A percentile compares a stretch with the other conserved stretches of the same genome.
These are phyloP conservation scores for Fusarium sp. DNA, from an alignment of 2,329 filamentous ascomycete genomes.

Conservation along the genomic window DNA sequence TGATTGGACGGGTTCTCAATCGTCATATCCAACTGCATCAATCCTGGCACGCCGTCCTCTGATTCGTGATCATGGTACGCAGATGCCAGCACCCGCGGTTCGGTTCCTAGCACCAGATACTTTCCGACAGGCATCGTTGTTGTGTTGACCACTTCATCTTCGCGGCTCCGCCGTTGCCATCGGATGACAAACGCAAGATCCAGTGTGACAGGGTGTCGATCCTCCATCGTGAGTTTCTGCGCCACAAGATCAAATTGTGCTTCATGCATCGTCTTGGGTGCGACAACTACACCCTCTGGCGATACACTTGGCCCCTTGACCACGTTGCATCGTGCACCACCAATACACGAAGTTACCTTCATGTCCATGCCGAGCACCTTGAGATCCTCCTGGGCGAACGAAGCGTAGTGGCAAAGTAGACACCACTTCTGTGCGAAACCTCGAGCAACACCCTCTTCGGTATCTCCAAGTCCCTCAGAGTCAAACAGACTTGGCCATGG, in stretches of 20 bases:
- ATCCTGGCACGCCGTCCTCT: constrained; percentile 44
- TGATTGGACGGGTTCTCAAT: constrained; percentile 96
- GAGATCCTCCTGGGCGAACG: constrained; percentile 80
- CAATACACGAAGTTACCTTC: constrained; percentile 68
- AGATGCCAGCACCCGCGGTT: constrained; percentile 84
- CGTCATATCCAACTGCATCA: constrained; percentile 66
- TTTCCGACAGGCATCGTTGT: constrained; percentile 82
- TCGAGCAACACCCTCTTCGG: constrained; percentile 49
- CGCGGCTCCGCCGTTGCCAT: constrained; percentile 73
- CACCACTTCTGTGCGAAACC: constrained; percentile 87
- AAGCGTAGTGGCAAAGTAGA: constrained; percentile 78
- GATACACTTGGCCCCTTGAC: constrained; percentile 54
- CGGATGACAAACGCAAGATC: constrained; percentile 80
- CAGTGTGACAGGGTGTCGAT: constrained; percentile 79
- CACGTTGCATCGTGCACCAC: constrained; percentile 70
- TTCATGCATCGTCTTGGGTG: constrained; percentile 76
- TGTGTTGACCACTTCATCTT: constrained; percentile 60
- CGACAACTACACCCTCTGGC: constrained; percentile 62
- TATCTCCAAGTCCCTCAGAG: constrained; percentile 60
- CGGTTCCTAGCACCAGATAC: constrained; percentile 82
- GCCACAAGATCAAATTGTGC: constrained; percentile 79
- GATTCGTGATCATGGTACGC: constrained; percentile 56
- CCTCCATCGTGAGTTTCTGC: constrained; percentile 83
- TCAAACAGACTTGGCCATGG: constrained; percentile 91
- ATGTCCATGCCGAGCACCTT: constrained; percentile 72